These are phyloP conservation scores for Spathaspora gorwiae DNA, from an alignment of 805 yeast species.

Conservation along the genomic window DNA sequence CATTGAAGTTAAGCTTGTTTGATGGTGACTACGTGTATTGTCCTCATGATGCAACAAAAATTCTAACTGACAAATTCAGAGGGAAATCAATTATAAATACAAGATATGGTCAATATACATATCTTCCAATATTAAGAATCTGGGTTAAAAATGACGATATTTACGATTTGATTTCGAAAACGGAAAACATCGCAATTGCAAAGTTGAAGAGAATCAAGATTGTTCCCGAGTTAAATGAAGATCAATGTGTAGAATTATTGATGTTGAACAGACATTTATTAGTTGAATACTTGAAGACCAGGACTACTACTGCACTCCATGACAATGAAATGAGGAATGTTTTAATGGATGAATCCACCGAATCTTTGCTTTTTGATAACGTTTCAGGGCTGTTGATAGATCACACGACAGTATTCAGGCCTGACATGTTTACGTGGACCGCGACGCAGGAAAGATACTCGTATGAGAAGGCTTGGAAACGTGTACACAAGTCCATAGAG, in stretches of 20 bases:
- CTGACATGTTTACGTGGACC: slow-evolving; percentile 15
- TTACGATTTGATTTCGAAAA: slow-evolving; percentile 17
- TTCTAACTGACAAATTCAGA: slow-evolving; percentile 27
- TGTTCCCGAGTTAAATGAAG: slow-evolving; percentile 8
- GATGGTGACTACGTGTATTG: slow-evolving; percentile 35
- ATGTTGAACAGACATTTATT: slow-evolving; percentile 23
- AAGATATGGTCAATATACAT: slow-evolving; percentile 39
- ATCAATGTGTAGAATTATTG: slow-evolving; percentile 23
- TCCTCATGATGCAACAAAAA: slow-evolving; percentile 25
- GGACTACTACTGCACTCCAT: slow-evolving; percentile 30
- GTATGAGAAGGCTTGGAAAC: slow-evolving; percentile 4
- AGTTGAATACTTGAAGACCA: slow-evolving; percentile 23
- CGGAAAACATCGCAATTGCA: neutral
- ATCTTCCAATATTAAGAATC: slow-evolving; percentile 46
- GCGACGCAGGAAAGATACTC: slow-evolving; percentile 6
- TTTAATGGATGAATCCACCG: slow-evolving; percentile 16
- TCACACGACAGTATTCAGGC: slow-evolving; percentile 13
- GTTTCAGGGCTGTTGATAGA: neutral
- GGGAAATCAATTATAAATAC: slow-evolving; percentile 23
- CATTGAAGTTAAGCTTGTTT: slow-evolving; percentile 24
- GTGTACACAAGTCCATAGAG: neutral
- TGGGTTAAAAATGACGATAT: slow-evolving; percentile 41
- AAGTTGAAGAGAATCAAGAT: slow-evolving; percentile 1
- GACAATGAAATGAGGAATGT: slow-evolving; percentile 22
- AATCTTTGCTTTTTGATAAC: slow-evolving; percentile 11